phyloP scores from a whole-genome alignment of 495 filamentous ascomycete genomes.

The Diplogelasinospora grovesii region DNA sequence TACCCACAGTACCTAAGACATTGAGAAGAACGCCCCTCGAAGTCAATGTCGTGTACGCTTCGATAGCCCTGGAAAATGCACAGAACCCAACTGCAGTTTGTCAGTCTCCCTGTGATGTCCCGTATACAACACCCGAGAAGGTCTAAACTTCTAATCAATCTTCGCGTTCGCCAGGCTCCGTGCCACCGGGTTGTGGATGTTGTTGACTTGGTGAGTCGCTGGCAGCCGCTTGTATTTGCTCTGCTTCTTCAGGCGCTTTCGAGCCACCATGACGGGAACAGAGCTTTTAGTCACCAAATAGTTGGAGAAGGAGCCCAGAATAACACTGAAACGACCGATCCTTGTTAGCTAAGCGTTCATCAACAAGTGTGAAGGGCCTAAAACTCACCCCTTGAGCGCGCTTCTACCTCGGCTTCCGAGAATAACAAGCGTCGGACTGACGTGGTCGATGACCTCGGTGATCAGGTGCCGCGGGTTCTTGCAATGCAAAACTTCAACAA shows the following conservation, averaged over 20 bases:
- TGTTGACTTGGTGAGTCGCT: slow-evolving; percentile 60
- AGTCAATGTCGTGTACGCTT: too few species aligned
- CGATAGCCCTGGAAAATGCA: too few species aligned
- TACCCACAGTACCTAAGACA: too few species aligned
- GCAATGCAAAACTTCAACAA: slow-evolving; percentile 96
- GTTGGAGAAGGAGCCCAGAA: slow-evolving; percentile 93
- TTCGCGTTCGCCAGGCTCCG: slow-evolving; percentile 59
- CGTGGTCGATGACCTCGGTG: slow-evolving; percentile 83
- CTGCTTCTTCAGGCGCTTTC: slow-evolving; percentile 71
- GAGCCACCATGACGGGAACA: slow-evolving; percentile 91
- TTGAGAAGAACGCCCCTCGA: too few species aligned
- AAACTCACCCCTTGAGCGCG: slow-evolving; percentile 84
- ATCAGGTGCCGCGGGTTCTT: slow-evolving; percentile 86
- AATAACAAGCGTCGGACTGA: slow-evolving; percentile 89
- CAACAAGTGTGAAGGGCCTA: background rate
- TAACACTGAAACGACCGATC: slow-evolving; percentile 54
- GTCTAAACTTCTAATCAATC: slow-evolving; percentile 53
- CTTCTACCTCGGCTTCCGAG: slow-evolving; percentile 84
- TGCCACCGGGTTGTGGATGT: slow-evolving; percentile 55
- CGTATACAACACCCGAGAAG: too few species aligned
- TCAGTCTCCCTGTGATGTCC: too few species aligned
- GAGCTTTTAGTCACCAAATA: slow-evolving; percentile 94
- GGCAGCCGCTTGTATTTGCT: slow-evolving; percentile 58
- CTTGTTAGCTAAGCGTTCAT: background rate
- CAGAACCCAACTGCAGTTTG: too few species aligned